Conservation (phyloP, 2,329 filamentous ascomycete genomes). For the Talaromyces marneffei region DNA sequence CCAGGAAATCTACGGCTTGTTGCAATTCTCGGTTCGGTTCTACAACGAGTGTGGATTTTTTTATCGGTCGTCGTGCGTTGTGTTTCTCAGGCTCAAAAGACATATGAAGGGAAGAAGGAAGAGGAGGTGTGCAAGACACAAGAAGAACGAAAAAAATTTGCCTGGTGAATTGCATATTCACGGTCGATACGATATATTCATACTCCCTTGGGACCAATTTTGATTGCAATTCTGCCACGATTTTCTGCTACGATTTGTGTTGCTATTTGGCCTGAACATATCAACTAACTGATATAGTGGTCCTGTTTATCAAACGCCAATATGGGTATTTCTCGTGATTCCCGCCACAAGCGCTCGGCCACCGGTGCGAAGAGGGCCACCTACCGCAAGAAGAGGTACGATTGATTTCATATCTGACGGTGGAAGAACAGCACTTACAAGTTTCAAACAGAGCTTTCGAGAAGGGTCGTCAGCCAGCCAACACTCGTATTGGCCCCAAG, state of each 20-base stretch:
- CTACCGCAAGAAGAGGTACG: slow-evolving; percentile 64
- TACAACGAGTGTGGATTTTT: slow-evolving; percentile 20
- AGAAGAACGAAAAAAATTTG: neutral
- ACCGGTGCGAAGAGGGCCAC: slow-evolving; percentile 95
- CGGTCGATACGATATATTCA: slow-evolving; percentile 4
- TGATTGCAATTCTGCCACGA: neutral
- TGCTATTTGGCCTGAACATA: neutral
- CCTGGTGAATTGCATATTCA: slow-evolving; percentile 2
- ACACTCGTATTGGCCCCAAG: slow-evolving; percentile 98
- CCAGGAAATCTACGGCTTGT: slow-evolving; percentile 16
- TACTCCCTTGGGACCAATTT: neutral
- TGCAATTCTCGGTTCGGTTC: slow-evolving; percentile 16
- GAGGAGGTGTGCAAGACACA: neutral
- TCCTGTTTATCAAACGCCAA: slow-evolving; percentile 63
- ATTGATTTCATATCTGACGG: slow-evolving; percentile 14
- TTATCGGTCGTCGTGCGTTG: slow-evolving; percentile 5
- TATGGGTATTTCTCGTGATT: slow-evolving; percentile 99
- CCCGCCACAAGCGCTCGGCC: slow-evolving; percentile 99
- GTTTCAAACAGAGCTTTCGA: slow-evolving; percentile 96
- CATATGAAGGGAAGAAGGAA: neutral
- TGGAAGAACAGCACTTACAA: slow-evolving; percentile 12
- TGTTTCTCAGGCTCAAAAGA: neutral
- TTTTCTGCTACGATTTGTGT: neutral
- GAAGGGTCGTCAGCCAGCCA: slow-evolving; percentile 97
- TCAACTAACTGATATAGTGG: slow-evolving; percentile 23